Conservation (phyloP, 31 red algal species). For the Odonthalia washingtoniensis region DNA sequence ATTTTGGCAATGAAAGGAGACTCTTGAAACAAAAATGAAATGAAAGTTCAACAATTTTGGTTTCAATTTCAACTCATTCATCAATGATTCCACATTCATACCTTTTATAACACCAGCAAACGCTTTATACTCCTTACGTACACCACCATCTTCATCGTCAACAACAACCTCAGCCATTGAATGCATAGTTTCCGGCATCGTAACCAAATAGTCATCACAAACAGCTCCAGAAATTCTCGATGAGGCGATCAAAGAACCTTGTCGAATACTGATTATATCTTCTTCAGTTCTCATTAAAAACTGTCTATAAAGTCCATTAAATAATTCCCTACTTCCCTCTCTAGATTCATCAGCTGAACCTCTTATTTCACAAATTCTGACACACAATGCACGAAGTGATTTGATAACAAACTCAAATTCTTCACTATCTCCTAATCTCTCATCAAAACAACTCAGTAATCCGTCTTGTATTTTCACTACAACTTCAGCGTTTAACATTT, state of each 20-base stretch:
- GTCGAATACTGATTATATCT: conserved; percentile 19
- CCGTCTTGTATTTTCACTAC: conserved; percentile 61
- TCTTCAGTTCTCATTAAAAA: conserved; percentile 47
- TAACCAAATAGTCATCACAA: conserved; percentile 75
- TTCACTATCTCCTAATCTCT: conserved; percentile 29
- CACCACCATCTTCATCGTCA: conserved; percentile 65
- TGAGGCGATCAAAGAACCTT: conserved; percentile 34
- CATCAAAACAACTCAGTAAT: conserved; percentile 54
- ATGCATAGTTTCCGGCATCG: conserved; percentile 75
- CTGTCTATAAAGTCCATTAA: conserved; percentile 47
- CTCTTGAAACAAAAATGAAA: too few species aligned
- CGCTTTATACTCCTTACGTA: conserved; percentile 25
- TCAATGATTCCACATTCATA: conserved; percentile 51
- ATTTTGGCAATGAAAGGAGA: too few species aligned
- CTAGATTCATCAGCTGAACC: conserved; percentile 51
- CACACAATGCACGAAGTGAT: conserved; percentile 30
- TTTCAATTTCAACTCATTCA: conserved; percentile 48
- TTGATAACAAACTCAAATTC: conserved; percentile 15
- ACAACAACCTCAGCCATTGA: conserved; percentile 71
- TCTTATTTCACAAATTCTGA: conserved; percentile 28
- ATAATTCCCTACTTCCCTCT: conserved; percentile 62
- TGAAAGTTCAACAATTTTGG: too few species aligned
- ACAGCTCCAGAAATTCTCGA: conserved; percentile 40
- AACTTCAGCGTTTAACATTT: conserved; percentile 39
- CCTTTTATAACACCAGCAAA: conserved; percentile 46